These are phyloP conservation scores for Punica granatum DNA, from an alignment of 345 rosid species.

Conservation along the genomic window DNA sequence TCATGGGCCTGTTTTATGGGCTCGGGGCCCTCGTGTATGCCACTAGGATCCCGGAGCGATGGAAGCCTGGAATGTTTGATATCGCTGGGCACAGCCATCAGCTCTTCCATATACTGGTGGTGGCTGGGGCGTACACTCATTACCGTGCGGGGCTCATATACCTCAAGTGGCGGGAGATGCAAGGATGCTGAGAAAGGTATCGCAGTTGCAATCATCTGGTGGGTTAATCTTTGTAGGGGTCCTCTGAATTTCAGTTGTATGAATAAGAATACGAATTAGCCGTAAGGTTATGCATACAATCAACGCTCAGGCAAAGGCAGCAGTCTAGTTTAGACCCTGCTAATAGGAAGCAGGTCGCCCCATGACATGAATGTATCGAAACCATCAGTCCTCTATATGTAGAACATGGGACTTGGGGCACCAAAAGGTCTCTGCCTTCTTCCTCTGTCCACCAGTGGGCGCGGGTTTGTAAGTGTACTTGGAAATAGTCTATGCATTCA, in stretches of 20 bases:
- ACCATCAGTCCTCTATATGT: too few relatives aligned
- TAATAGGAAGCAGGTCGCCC: background rate
- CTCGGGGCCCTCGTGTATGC: conserved; percentile 75
- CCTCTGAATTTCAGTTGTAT: background rate
- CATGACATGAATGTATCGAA: too few relatives aligned
- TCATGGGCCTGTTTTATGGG: conserved; percentile 76
- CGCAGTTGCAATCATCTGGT: background rate
- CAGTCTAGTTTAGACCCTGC: background rate
- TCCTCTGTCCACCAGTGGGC: too few relatives aligned
- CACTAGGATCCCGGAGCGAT: conserved; percentile 75
- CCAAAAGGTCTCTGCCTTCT: too few relatives aligned
- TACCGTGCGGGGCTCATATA: conserved; percentile 79
- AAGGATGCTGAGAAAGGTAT: conserved; percentile 44
- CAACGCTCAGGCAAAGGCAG: background rate
- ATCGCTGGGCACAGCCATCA: conserved; percentile 97
- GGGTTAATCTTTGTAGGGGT: background rate
- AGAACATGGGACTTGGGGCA: too few relatives aligned
- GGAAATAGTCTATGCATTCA: too few relatives aligned
- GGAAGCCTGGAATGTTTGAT: conserved; percentile 96
- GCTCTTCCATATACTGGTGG: conserved; percentile 70
- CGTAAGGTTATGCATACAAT: background rate
- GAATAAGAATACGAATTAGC: background rate
- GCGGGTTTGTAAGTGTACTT: too few relatives aligned
- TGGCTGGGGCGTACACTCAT: conserved; percentile 85
- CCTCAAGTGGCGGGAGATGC: conserved; percentile 72